Base-by-base conservation (phyloP, 352 stramenopile genomes). In the Phytophthora niederhauseri region DNA sequence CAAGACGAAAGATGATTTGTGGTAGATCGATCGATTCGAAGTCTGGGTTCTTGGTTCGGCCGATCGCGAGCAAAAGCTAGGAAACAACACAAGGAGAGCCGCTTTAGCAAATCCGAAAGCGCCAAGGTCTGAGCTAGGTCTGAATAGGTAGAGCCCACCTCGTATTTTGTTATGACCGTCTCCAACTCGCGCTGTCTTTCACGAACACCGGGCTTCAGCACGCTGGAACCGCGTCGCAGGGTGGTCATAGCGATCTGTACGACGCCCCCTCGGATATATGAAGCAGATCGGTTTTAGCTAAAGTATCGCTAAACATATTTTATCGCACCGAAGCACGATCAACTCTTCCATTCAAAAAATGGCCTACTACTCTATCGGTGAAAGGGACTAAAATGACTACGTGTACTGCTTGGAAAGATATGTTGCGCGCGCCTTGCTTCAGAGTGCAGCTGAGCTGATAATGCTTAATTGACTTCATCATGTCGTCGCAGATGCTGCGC, bases 11-110 rank as follows among this genome's bases (percentile, higher is more conserved):
- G 31, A 78, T 22, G 28, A 89, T 51, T 61, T 82, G 69, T 8
- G 56, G 57, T 9, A 68, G 55, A 34, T 77, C 68, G 19, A 92
- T 58, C 24, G 72, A 82, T 12, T 51, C 74, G 66, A 90, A 92
- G 55, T 92, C 78, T 1, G 74, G 58, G n/a, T 80, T 79, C 5
- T 70, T 78, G 0, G 58, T 66, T 41, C 64, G 58, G 1, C 70
- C 63, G 14, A 84, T 73, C 14, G 66, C 56, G 1, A 88, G 59
- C n/a, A 87, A 46, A 2, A 80, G 61, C 77, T 85, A 46, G 20
- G 50, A 4, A 14, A 52, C 8, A 36, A 54, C 15, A 34, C 11
- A 58, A 30, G 19, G 19, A 20, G 8, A 34, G 53, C 12, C 6
- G 0, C 34, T 31, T 6, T 11, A 48, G 41, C 8, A 49, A 49